phyloP scores from a whole-genome alignment of 805 yeast genomes.

The Saccharomyces paradoxus region DNA sequence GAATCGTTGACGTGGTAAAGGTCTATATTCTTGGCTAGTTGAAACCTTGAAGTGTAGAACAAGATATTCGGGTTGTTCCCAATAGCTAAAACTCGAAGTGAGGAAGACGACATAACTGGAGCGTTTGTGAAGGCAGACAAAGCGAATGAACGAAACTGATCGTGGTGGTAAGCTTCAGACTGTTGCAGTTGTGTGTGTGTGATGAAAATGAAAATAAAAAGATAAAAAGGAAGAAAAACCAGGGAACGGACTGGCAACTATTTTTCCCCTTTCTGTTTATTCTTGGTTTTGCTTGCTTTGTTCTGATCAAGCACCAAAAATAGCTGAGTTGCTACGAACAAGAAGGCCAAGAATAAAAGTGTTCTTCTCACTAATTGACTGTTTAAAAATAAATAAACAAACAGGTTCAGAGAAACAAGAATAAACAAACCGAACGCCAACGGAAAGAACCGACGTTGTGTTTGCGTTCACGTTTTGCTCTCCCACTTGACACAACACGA shows the following conservation, averaged over 20 bases:
- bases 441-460: neutral
- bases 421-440: neutral
- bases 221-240: neutral
- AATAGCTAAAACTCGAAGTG: slow-evolving; percentile 23
- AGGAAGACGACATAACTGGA: slow-evolving; percentile 14
- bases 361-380: neutral
- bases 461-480: neutral
- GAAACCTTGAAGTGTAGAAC: slow-evolving; percentile 28
- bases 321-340: neutral
- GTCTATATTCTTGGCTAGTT: slow-evolving; percentile 30
- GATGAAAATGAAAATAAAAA: neutral
- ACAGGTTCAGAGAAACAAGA: neutral
- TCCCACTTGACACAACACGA: neutral
- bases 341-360: neutral
- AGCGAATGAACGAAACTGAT: neutral
- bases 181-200: neutral
- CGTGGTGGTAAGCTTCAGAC: neutral
- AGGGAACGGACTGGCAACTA: neutral
- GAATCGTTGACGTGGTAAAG: slow-evolving; percentile 27
- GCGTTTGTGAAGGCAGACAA: neutral
- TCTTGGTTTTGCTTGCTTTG: neutral
- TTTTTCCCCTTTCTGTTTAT: neutral
- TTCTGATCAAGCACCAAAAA: neutral
- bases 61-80: slow-evolving; percentile 28
- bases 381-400: neutral